These are phyloP conservation scores for Aureoboletus auriporus DNA, from an alignment of 768 basidiomycete species.

Conservation along the genomic window DNA sequence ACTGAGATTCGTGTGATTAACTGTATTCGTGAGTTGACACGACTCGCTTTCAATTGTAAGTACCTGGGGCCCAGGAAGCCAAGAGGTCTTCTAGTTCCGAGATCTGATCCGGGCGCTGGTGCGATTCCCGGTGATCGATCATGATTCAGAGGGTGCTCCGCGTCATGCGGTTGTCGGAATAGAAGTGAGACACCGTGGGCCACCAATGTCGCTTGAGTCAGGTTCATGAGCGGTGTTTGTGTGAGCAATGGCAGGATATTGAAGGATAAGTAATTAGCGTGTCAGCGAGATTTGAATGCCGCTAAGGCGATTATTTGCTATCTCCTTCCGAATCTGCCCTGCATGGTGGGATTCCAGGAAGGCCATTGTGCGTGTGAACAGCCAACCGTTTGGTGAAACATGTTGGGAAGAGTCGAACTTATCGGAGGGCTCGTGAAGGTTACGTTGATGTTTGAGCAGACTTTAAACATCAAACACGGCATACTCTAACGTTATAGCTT, in stretches of 20 bases:
- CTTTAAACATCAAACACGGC: conserved; percentile 6
- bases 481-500: neutral
- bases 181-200: conserved; percentile 3
- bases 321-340: conserved; percentile 7
- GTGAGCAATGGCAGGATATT: neutral
- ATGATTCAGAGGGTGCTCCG: conserved; percentile 11
- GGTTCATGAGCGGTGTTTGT: conserved; percentile 15
- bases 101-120: conserved; percentile 15
- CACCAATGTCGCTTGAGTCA: conserved; percentile 5
- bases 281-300: conserved; percentile 4
- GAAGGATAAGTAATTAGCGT: conserved; percentile 9
- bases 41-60: conserved; percentile 6
- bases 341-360: conserved; percentile 6
- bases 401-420: neutral
- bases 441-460: conserved; percentile 16
- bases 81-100: conserved; percentile 2
- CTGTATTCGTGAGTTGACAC: conserved; percentile 3
- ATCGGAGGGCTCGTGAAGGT: neutral
- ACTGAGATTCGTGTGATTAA: conserved; percentile 7
- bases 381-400: neutral
- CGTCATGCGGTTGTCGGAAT: conserved; percentile 10
- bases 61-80: conserved; percentile 1
- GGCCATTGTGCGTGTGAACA: conserved; percentile 14
- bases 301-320: conserved; percentile 2
- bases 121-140: neutral